These are phyloP conservation scores for Aspergillus proliferans DNA, from an alignment of 2,329 filamentous ascomycete genomes.

Conservation along the genomic window DNA sequence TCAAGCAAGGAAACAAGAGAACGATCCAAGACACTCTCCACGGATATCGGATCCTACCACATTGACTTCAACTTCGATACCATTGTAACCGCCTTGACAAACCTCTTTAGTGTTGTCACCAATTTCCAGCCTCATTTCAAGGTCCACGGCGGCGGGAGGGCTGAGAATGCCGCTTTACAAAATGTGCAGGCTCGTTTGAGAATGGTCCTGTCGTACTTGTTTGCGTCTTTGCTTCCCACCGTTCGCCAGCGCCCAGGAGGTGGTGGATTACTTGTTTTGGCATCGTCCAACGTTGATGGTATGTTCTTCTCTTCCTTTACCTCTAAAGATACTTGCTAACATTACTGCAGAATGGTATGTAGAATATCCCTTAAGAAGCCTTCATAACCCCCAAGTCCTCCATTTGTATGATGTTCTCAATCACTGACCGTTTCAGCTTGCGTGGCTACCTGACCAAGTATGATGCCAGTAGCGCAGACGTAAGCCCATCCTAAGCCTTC, in stretches of 20 bases:
- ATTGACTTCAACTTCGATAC: constrained; percentile 68
- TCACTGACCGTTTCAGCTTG: constrained; percentile 31
- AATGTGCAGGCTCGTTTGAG: constrained; percentile 61
- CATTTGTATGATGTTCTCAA: background rate
- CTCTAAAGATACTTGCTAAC: constrained; percentile 4
- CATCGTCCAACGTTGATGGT: constrained; percentile 59
- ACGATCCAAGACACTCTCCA: constrained; percentile 56
- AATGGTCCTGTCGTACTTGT: constrained; percentile 61
- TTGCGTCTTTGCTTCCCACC: constrained; percentile 58
- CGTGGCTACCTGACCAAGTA: constrained; percentile 64
- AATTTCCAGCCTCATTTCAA: constrained; percentile 58
- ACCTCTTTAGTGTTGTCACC: constrained; percentile 53
- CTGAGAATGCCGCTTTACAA: constrained; percentile 61
- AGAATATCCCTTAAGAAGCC: background rate
- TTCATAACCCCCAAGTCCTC: too few relatives aligned
- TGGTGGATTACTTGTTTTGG: constrained; percentile 58
- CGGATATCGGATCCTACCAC: constrained; percentile 65
- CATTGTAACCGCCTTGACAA: constrained; percentile 55
- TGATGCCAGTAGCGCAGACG: constrained; percentile 52
- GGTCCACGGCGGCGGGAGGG: constrained; percentile 55
- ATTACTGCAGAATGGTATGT: constrained; percentile 22
- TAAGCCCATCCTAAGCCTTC: constrained; percentile 29
- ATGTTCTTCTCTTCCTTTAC: constrained; percentile 1
- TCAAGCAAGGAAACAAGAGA: constrained; percentile 61
- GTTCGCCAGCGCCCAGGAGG: constrained; percentile 53